A percentile compares a stretch with the other conserved stretches of the same genome.
Conservation (phyloP, 352 stramenopile species). For the Pythium oligandrum region DNA sequence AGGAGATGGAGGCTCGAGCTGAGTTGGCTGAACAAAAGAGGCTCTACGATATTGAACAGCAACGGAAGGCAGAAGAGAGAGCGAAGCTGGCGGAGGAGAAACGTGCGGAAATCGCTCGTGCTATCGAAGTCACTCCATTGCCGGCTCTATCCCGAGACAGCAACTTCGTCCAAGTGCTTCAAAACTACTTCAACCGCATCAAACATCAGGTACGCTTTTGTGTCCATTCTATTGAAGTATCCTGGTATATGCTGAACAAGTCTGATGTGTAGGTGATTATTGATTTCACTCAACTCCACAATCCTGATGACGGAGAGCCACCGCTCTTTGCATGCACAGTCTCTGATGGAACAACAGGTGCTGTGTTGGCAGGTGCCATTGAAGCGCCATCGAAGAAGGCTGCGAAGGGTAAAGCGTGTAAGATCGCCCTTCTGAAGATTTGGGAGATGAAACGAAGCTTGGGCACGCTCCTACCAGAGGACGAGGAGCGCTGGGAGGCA, state of each 20-base stretch:
- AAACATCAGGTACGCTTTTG: conserved; percentile 36
- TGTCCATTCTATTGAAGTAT: background rate
- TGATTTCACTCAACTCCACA: conserved; percentile 35
- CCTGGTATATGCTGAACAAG: background rate
- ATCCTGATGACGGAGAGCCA: conserved; percentile 49
- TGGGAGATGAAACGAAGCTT: conserved; percentile 67
- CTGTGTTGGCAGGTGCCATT: conserved; percentile 45
- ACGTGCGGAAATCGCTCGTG: conserved; percentile 23
- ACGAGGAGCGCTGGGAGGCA: conserved; percentile 57
- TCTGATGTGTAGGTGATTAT: conserved; percentile 29
- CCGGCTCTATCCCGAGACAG: conserved; percentile 69
- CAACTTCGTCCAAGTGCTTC: conserved; percentile 29
- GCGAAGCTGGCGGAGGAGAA: conserved; percentile 33
- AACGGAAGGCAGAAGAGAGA: conserved; percentile 6
- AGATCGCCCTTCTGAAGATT: conserved; percentile 66
- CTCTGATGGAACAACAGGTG: conserved; percentile 29
- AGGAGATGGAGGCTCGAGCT: conserved; percentile 20
- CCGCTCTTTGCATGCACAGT: conserved; percentile 60
- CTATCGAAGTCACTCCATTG: conserved; percentile 32
- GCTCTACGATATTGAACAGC: conserved; percentile 11
- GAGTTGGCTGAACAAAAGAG: conserved; percentile 32
- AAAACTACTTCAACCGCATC: conserved; percentile 65
- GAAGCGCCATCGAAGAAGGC: conserved; percentile 58
- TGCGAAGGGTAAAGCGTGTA: conserved; percentile 62
- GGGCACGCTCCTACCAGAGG: conserved; percentile 41